A percentile compares a stretch with the other conserved stretches of the same genome.
These are phyloP conservation scores for Lippia alba DNA, from an alignment of 305 asterid species.

Conservation along the genomic window DNA sequence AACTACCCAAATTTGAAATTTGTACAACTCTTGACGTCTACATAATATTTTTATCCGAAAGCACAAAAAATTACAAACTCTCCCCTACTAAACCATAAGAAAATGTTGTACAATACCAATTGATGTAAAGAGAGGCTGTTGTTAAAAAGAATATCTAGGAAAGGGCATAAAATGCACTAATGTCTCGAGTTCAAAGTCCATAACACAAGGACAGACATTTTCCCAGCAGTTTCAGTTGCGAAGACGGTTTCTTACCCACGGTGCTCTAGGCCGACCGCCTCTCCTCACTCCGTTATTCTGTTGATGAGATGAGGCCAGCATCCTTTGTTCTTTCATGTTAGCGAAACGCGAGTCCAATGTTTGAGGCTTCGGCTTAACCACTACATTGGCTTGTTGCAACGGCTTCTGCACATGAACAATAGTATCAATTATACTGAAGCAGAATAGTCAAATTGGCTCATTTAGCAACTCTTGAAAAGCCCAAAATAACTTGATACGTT, in stretches of 20 bases:
- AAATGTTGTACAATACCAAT: slow-evolving; percentile 27
- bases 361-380: slow-evolving; percentile 64
- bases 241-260: slow-evolving; percentile 59
- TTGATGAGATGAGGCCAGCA: slow-evolving; percentile 51
- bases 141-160: not conserved
- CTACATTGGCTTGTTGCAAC: slow-evolving; percentile 42
- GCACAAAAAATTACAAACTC: too few species aligned
- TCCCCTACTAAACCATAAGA: not conserved
- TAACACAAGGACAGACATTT: slow-evolving; percentile 17
- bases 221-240: slow-evolving; percentile 39
- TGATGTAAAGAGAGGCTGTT: not conserved
- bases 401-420: slow-evolving; percentile 46
- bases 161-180: slow-evolving; percentile 4
- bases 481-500: not conserved
- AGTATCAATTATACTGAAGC: not conserved
- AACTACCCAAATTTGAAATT: not conserved
- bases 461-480: not conserved
- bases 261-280: slow-evolving; percentile 45
- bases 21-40: too few species aligned
- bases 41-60: too few species aligned
- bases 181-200: not conserved
- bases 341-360: slow-evolving; percentile 88
- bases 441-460: slow-evolving; percentile 1
- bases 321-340: slow-evolving; percentile 85
- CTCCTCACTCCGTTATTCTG: slow-evolving; percentile 48